Percentiles rank a stretch among this genome's conserved stretches.
phyloP scores from a whole-genome alignment of 2,329 filamentous ascomycete species.

The Aspergillus fijiensis region DNA sequence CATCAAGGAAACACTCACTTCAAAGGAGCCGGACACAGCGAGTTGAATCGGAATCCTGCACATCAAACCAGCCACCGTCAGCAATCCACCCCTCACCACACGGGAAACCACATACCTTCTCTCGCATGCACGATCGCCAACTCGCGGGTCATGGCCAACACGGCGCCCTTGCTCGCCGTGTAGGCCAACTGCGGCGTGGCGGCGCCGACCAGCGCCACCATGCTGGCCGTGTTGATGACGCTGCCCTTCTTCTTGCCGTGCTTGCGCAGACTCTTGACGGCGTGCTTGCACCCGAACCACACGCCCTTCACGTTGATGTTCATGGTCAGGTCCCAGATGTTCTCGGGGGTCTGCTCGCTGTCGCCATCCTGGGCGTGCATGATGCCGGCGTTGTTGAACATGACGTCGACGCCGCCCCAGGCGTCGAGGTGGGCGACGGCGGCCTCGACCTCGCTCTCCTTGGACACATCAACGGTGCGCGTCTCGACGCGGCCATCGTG shows the following conservation, averaged over 20 bases:
- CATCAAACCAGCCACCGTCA: not conserved
- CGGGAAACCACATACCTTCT: slow-evolving; percentile 47
- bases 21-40: slow-evolving; percentile 82
- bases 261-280: slow-evolving; percentile 75
- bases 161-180: slow-evolving; percentile 90
- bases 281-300: slow-evolving; percentile 95
- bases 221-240: slow-evolving; percentile 89
- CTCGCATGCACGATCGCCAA: slow-evolving; percentile 88
- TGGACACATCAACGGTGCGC: slow-evolving; percentile 69
- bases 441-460: slow-evolving; percentile 73
- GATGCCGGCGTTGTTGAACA: slow-evolving; percentile 98
- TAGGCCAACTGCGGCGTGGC: slow-evolving; percentile 90
- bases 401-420: slow-evolving; percentile 85
- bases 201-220: slow-evolving; percentile 82
- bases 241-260: slow-evolving; percentile 76
- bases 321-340: slow-evolving; percentile 91
- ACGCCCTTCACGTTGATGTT: slow-evolving; percentile 97
- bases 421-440: slow-evolving; percentile 72
- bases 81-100: not conserved
- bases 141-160: slow-evolving; percentile 85
- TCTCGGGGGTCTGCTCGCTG: slow-evolving; percentile 80
- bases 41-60: slow-evolving; percentile 76
- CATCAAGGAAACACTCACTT: slow-evolving; percentile 53
- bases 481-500: slow-evolving; percentile 25
- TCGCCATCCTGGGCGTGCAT: slow-evolving; percentile 85